These are phyloP conservation scores for Piper betle DNA, from an alignment of 164 flowering plant genomes.

Conservation along the genomic window DNA sequence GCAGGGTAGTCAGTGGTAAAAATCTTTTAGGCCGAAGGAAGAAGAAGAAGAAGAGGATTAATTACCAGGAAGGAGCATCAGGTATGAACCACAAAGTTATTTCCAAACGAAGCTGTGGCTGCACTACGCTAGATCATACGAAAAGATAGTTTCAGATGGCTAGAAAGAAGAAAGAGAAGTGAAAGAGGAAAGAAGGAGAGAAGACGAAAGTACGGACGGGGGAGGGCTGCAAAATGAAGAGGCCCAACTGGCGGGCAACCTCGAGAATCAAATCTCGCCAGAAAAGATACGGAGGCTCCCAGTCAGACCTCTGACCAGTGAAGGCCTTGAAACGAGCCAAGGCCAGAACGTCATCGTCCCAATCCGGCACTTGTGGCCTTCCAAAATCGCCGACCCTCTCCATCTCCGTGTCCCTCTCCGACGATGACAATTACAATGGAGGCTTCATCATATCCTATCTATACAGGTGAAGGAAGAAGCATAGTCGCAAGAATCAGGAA, in stretches of 20 bases:
- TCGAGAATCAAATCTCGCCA: constrained; percentile 66
- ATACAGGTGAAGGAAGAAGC: no score
- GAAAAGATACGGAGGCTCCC: constrained; percentile 61
- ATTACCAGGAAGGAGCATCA: not conserved
- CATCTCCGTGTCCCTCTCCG: no score
- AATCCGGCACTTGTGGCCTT: constrained; percentile 40
- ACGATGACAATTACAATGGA: no score
- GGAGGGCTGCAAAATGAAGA: constrained; percentile 38
- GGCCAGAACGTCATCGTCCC: constrained; percentile 87
- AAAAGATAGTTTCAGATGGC: not conserved
- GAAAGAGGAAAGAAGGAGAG: not conserved
- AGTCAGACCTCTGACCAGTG: constrained; percentile 77
- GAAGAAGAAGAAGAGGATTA: no score
- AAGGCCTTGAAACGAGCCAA: constrained; percentile 76
- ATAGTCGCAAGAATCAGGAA: no score
- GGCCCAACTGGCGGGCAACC: constrained; percentile 44
- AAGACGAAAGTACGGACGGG: constrained; percentile 17
- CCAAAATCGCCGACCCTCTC: constrained; percentile 29
- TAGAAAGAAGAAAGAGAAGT: no score
- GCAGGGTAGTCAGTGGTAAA: not conserved
- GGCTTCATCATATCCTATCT: no score
- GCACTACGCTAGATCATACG: no score
- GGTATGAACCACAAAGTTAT: no score
- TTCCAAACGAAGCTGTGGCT: no score
- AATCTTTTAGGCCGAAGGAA: no score